Evolutionary conservation across 306 rosid genomes (phyloP).

Genomic region (Abrus precatorius): DNA sequence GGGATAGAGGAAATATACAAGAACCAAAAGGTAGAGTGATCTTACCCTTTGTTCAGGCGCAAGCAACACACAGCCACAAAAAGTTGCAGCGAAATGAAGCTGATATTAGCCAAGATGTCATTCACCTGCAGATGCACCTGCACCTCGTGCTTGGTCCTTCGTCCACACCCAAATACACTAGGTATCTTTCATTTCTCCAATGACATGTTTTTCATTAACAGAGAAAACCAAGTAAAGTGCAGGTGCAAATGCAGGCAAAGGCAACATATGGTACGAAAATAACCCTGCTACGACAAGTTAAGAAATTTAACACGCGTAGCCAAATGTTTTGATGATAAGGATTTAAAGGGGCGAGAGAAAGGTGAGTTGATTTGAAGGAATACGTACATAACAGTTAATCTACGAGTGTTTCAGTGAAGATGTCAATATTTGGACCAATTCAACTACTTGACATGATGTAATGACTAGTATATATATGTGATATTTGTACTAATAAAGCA

Average conservation of each 20-base stretch:
- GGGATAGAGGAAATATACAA: not conserved
- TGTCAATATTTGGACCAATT: no score
- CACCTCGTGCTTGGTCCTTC: conserved; percentile 52
- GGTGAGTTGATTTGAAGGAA: not conserved
- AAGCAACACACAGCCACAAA: not conserved
- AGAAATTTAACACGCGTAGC: not conserved
- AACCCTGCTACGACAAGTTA: not conserved
- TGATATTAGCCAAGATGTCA: conserved; percentile 57
- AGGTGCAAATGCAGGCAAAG: conserved; percentile 86
- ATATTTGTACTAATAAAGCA: not conserved
- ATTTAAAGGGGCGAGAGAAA: not conserved
- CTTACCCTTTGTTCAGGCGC: not conserved
- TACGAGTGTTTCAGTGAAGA: no score
- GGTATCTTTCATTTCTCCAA: not conserved
- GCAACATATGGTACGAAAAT: conserved; percentile 51
- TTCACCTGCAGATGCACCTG: conserved; percentile 72
- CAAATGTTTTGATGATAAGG: not conserved
- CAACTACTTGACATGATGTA: no score
- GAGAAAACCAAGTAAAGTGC: conserved; percentile 54
- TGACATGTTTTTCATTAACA: not conserved
- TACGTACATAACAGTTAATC: not conserved
- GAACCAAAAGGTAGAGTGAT: conserved; percentile 24
- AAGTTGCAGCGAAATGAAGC: not conserved
- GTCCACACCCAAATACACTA: not conserved
- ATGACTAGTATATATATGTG: no score